Percentiles rank a stretch among this genome's conserved stretches.
Conservation (phyloP, 2,329 filamentous ascomycete genomes). For the Blastomyces percursus region DNA sequence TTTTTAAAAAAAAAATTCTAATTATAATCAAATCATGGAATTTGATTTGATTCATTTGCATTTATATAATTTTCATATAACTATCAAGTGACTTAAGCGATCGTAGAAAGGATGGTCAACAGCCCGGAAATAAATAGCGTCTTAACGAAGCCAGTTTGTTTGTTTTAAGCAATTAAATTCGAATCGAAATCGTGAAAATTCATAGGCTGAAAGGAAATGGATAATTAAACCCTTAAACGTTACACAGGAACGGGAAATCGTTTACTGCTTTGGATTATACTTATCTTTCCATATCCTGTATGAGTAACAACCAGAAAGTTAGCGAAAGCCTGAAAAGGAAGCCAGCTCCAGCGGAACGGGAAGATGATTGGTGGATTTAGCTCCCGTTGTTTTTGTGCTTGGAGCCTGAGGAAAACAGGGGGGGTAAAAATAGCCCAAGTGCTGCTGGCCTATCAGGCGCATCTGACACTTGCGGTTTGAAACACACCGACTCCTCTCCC, state of each 20-base stretch:
- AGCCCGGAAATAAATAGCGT: not conserved
- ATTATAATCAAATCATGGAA: slow-evolving; percentile 2
- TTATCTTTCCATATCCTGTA: slow-evolving; percentile 97
- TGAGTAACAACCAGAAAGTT: not conserved
- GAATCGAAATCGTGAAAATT: not conserved
- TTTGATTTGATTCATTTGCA: not conserved
- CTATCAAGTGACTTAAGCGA: not conserved
- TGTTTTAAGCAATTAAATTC: not conserved
- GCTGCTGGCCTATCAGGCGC: not conserved
- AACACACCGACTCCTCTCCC: not conserved
- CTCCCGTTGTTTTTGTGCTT: not conserved
- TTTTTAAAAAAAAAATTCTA: not conserved
- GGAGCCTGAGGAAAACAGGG: not conserved
- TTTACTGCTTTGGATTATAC: slow-evolving; percentile 50
- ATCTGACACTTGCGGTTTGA: not conserved
- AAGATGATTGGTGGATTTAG: not conserved
- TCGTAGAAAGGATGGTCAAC: not conserved
- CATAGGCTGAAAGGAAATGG: not conserved
- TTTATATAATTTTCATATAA: not conserved
- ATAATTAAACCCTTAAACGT: not conserved
- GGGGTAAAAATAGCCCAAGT: not conserved
- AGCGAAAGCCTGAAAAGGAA: not conserved
- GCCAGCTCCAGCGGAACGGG: not conserved
- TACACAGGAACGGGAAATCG: not conserved
- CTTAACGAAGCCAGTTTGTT: too few species aligned